These are phyloP conservation scores for Aspergillus mulundensis DNA, from an alignment of 495 filamentous ascomycete genomes.

Conservation along the genomic window DNA sequence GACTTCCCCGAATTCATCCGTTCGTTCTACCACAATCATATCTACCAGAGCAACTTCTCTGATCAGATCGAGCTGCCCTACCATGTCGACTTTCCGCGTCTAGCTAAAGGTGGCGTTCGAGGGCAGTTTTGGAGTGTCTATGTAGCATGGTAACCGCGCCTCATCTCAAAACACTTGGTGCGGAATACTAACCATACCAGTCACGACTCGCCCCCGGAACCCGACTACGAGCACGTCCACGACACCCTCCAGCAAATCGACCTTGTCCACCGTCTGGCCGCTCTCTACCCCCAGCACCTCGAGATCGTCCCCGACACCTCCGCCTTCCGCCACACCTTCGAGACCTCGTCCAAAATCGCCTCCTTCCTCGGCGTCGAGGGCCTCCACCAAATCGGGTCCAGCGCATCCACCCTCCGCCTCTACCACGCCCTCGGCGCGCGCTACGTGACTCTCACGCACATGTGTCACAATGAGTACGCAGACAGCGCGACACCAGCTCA, in stretches of 20 bases:
- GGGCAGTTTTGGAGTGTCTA: constrained; percentile 92
- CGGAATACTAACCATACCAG: constrained; percentile 31
- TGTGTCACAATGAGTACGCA: constrained; percentile 88
- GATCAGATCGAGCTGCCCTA: constrained; percentile 64
- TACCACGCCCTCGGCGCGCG: constrained; percentile 79
- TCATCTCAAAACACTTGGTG: constrained; percentile 51
- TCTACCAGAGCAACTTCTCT: constrained; percentile 50
- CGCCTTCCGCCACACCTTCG: constrained; percentile 9
- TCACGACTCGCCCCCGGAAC: not conserved
- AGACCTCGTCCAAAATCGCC: constrained; percentile 41
- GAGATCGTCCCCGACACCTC: not conserved
- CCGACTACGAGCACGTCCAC: constrained; percentile 6
- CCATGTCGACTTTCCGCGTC: constrained; percentile 81
- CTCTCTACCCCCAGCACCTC: constrained; percentile 5
- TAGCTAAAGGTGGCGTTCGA: constrained; percentile 45
- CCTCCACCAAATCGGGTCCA: constrained; percentile 92
- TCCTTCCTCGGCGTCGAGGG: constrained; percentile 84
- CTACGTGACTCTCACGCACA: constrained; percentile 88
- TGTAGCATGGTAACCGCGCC: constrained; percentile 54
- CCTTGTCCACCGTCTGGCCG: constrained; percentile 10
- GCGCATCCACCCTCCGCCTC: constrained; percentile 66
- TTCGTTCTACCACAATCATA: constrained; percentile 65
- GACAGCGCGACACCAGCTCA: constrained; percentile 66
- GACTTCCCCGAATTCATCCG: constrained; percentile 77
- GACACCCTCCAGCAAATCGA: constrained; percentile 14